These are phyloP conservation scores for Atkinsonella hypoxylon DNA, from an alignment of 2,329 filamentous ascomycete genomes.

Conservation along the genomic window DNA sequence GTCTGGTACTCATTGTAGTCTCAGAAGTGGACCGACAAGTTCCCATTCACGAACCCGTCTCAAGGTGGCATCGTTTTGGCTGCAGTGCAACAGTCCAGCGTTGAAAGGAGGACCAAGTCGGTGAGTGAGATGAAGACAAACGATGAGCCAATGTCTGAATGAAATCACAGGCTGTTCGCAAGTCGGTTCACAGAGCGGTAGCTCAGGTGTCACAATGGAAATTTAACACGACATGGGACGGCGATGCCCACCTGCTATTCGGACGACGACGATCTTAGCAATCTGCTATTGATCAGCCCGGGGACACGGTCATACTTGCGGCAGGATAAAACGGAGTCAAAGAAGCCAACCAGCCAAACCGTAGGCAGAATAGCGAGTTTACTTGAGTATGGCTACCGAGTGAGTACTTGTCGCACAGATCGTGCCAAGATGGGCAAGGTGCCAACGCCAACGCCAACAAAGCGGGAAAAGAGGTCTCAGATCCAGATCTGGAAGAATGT, in stretches of 20 bases:
- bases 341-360: background rate
- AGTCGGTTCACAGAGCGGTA: constrained; percentile 1
- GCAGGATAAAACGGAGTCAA: background rate
- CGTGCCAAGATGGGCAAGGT: background rate
- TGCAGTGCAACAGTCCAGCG: background rate
- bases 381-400: background rate
- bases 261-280: background rate
- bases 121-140: background rate
- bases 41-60: background rate
- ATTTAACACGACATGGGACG: background rate
- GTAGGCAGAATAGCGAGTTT: background rate
- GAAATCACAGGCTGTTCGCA: background rate
- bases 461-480: background rate
- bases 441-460: background rate
- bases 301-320: background rate
- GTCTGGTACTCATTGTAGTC: background rate
- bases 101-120: background rate
- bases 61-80: background rate
- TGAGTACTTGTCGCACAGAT: background rate
- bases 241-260: background rate
- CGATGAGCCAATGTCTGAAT: background rate
- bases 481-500: constrained; percentile 1
- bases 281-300: background rate
- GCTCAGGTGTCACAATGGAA: background rate
- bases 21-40: background rate